Evolutionary conservation across 106 monocot species (phyloP).

Genomic region (Dioscorea zingiberensis): DNA sequence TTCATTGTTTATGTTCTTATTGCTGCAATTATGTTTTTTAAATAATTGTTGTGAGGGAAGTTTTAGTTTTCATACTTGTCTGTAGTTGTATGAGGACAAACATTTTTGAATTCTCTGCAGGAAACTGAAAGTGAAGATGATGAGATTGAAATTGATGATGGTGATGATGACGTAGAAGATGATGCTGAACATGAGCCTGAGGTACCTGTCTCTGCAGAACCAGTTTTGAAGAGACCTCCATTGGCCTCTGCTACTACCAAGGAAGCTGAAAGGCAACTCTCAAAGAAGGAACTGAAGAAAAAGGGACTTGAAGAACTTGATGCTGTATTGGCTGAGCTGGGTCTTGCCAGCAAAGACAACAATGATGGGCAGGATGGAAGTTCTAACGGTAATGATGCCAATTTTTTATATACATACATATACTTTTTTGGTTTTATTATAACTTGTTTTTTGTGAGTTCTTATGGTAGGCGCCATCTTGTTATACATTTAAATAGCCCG

Average conservation of each 20-base stretch:
- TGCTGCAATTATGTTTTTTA: too few species aligned
- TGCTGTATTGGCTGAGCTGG: conserved; percentile 57
- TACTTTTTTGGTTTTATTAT: too few species aligned
- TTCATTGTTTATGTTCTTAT: too few species aligned
- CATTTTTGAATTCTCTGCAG: conserved; percentile 13
- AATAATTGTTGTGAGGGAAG: too few species aligned
- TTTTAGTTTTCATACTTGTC: too few species aligned
- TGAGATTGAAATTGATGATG: conserved; percentile 31
- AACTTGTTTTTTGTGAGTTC: too few species aligned
- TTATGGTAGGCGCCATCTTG: too few species aligned
- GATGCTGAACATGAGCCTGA: conserved; percentile 52
- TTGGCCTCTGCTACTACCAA: conserved; percentile 18
- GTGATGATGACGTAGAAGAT: conserved; percentile 51
- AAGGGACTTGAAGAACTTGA: conserved; percentile 68
- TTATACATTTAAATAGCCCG: too few species aligned
- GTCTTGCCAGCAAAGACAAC: conserved; percentile 34
- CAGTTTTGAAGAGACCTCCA: conserved; percentile 17
- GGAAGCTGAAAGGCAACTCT: conserved; percentile 72
- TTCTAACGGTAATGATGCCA: conserved; percentile 15
- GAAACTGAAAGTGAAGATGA: conserved; percentile 75
- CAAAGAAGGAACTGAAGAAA: conserved; percentile 84
- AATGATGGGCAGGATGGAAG: conserved; percentile 12
- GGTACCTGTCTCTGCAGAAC: conserved; percentile 14
- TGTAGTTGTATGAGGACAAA: too few species aligned
- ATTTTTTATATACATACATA: too few species aligned